Evolutionary conservation across 257 asterid species (phyloP).

Genomic region (Solanum stenotomum): DNA sequence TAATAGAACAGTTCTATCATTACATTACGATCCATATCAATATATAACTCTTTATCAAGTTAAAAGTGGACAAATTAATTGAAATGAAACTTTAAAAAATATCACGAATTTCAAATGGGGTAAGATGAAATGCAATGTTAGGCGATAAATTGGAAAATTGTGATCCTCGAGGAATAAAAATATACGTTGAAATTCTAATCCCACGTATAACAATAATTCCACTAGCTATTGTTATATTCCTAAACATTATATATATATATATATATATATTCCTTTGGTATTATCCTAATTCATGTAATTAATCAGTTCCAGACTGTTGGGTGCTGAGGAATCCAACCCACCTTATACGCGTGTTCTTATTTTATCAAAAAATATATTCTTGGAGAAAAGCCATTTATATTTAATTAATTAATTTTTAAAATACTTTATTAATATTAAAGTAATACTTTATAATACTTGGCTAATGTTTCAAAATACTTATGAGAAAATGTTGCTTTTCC

Average conservation of each 20-base stretch:
- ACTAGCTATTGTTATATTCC: not conserved
- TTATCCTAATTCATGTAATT: conserved; percentile 1
- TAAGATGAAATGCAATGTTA: not conserved
- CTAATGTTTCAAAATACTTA: too few relatives aligned
- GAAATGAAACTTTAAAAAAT: too few relatives aligned
- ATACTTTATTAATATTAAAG: too few relatives aligned
- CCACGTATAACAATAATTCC: conserved; percentile 1
- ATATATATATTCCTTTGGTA: not conserved
- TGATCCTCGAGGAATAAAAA: conserved; percentile 11
- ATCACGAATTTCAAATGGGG: too few relatives aligned
- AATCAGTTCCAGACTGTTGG: conserved; percentile 19
- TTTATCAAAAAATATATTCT: not conserved
- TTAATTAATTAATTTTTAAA: too few relatives aligned
- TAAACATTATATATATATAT: not conserved
- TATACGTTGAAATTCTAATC: conserved; percentile 19
- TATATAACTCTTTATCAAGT: too few relatives aligned
- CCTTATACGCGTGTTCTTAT: not conserved
- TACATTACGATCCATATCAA: too few relatives aligned
- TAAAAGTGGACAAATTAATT: too few relatives aligned
- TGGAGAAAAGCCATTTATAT: not conserved
- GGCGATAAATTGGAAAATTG: not conserved
- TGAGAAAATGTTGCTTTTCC: too few relatives aligned
- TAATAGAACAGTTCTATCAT: too few relatives aligned
- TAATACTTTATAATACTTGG: too few relatives aligned
- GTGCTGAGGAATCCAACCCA: conserved; percentile 21